Evolutionary conservation across 495 filamentous ascomycete genomes (phyloP).

Genomic region (Xylaria intraflava): DNA sequence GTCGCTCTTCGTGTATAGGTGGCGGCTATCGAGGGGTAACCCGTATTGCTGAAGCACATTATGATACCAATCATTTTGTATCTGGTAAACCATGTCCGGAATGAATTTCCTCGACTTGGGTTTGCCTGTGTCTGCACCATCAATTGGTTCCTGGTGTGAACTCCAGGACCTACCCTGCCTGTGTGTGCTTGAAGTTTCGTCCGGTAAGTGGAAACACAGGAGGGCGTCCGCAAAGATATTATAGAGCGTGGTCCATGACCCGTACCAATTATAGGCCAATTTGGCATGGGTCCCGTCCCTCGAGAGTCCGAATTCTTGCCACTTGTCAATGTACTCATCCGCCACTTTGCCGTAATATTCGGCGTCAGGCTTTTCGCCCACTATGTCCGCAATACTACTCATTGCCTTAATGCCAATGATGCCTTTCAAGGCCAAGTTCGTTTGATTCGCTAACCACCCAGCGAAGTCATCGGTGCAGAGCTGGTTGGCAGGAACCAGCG

Average conservation of each 20-base stretch:
- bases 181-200: slow-evolving; percentile 7
- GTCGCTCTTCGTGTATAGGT: slow-evolving; percentile 84
- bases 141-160: slow-evolving; percentile 41
- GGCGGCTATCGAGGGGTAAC: slow-evolving; percentile 78
- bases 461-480: slow-evolving; percentile 95
- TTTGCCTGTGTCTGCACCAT: slow-evolving; percentile 2
- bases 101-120: slow-evolving; percentile 45
- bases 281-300: slow-evolving; percentile 81
- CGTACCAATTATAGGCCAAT: slow-evolving; percentile 89
- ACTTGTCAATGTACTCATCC: slow-evolving; percentile 70
- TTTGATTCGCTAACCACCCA: slow-evolving; percentile 85
- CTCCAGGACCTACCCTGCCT: slow-evolving; percentile 6
- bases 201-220: slow-evolving; percentile 68
- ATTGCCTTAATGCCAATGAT: slow-evolving; percentile 94
- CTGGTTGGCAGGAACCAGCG: slow-evolving; percentile 78
- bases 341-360: slow-evolving; percentile 66
- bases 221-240: slow-evolving; percentile 80
- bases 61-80: slow-evolving; percentile 81
- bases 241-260: slow-evolving; percentile 92
- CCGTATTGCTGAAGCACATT: slow-evolving; percentile 77
- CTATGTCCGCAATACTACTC: slow-evolving; percentile 68
- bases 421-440: slow-evolving; percentile 88
- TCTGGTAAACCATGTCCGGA: slow-evolving; percentile 68
- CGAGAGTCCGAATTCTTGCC: slow-evolving; percentile 74
- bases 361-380: slow-evolving; percentile 60